Evolutionary conservation across 1,284 basidiomycete species (phyloP).

Genomic region (Ceratobasidium sp.): DNA sequence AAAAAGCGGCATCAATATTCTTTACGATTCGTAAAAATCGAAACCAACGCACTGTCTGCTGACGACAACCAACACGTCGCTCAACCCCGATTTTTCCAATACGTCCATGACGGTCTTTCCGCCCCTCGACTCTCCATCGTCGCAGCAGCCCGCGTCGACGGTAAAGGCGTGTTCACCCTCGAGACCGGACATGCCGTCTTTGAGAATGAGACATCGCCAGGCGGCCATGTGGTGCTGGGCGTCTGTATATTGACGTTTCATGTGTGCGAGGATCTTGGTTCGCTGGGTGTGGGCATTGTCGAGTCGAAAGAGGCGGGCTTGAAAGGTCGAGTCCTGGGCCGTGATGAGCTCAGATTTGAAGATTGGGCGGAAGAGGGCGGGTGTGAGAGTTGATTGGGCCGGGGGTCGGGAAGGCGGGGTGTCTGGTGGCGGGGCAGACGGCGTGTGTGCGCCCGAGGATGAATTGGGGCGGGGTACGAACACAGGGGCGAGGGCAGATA

Average conservation of each 20-base stretch:
- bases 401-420: background rate
- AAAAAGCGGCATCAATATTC: conserved; percentile 9
- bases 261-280: conserved; percentile 64
- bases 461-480: conserved; percentile 23
- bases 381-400: background rate
- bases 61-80: conserved; percentile 76
- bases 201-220: conserved; percentile 81
- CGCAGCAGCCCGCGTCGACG: conserved; percentile 69
- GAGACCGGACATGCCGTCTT: conserved; percentile 72
- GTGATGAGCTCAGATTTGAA: conserved; percentile 76
- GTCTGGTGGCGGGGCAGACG: background rate
- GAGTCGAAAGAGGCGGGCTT: conserved; percentile 67
- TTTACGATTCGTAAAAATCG: background rate
- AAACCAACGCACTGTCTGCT: conserved; percentile 72
- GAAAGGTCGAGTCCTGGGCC: conserved; percentile 76
- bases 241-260: conserved; percentile 64
- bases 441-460: background rate
- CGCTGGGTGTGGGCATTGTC: conserved; percentile 61
- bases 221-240: conserved; percentile 79
- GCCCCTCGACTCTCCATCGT: conserved; percentile 80
- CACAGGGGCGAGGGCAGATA: conserved; percentile 29
- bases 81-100: conserved; percentile 74
- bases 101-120: conserved; percentile 71
- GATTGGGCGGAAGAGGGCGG: conserved; percentile 54
- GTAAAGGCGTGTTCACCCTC: conserved; percentile 80